Evolutionary conservation across 2,329 filamentous ascomycete genomes (phyloP).

Genomic region (Talaromyces funiculosus): DNA sequence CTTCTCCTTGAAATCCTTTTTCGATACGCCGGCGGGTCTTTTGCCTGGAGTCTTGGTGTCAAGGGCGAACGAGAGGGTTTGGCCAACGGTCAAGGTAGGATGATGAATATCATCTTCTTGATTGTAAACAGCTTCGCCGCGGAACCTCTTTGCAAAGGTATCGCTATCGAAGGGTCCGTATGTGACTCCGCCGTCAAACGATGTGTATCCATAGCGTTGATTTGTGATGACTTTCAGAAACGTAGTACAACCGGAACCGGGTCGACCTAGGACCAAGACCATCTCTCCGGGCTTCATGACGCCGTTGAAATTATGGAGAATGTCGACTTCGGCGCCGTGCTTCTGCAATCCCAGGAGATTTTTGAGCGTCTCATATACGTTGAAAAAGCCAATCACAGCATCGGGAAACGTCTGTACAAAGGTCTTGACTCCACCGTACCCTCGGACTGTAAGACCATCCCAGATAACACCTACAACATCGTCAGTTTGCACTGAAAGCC

Average conservation of each 20-base stretch:
- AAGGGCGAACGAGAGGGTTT: constrained; percentile 78
- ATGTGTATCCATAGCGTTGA: constrained; percentile 58
- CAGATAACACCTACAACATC: constrained; percentile 58
- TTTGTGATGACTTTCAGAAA: constrained; percentile 65
- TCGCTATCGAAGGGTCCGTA: constrained; percentile 69
- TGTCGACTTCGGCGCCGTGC: constrained; percentile 65
- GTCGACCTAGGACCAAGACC: constrained; percentile 74
- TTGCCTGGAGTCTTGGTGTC: constrained; percentile 81
- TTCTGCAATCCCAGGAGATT: constrained; percentile 59
- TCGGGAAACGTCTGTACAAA: constrained; percentile 71
- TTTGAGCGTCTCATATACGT: constrained; percentile 62
- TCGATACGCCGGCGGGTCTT: constrained; percentile 55
- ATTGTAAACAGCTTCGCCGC: constrained; percentile 80
- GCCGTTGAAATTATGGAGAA: constrained; percentile 59
- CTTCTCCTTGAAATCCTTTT: constrained; percentile 44
- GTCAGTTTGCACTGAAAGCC: background rate
- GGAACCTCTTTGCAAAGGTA: constrained; percentile 65
- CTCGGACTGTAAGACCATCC: constrained; percentile 70
- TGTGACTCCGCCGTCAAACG: constrained; percentile 62
- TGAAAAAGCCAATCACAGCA: constrained; percentile 70
- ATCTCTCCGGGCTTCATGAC: constrained; percentile 78
- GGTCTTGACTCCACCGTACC: constrained; percentile 68
- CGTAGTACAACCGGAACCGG: constrained; percentile 66
- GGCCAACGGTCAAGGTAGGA: constrained; percentile 77
- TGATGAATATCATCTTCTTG: constrained; percentile 73